Percentiles rank a stretch among this genome's conserved stretches.
phyloP scores from a whole-genome alignment of 768 basidiomycete genomes.

The Boletus fagicola region DNA sequence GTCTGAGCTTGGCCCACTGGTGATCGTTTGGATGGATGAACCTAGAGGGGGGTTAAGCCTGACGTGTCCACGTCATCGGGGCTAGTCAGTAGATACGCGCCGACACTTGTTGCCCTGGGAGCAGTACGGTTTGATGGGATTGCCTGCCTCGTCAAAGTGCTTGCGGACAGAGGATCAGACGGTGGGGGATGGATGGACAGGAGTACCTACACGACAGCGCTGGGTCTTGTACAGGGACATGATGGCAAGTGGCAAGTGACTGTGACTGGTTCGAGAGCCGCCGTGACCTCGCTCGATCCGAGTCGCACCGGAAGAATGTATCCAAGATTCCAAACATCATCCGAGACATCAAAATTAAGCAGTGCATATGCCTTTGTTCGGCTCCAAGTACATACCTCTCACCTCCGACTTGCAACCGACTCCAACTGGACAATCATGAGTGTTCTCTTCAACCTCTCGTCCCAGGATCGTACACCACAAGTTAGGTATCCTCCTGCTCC shows the following conservation, averaged over 20 bases:
- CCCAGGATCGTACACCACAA: conserved; percentile 14
- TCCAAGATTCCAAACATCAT: too few species aligned
- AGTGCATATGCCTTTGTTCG: neutral
- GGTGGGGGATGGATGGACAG: conserved; percentile 5
- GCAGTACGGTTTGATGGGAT: conserved; percentile 42
- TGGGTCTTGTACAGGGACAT: conserved; percentile 44
- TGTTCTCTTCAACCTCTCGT: conserved; percentile 15
- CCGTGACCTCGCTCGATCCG: conserved; percentile 16
- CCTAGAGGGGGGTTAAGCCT: conserved; percentile 25
- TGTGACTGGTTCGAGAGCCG: conserved; percentile 6
- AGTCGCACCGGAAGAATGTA: too few species aligned
- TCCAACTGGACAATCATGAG: conserved; percentile 15
- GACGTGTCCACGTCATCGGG: conserved; percentile 5
- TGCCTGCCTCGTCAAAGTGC: conserved; percentile 50
- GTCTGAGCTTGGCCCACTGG: conserved; percentile 37
- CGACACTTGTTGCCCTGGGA: conserved; percentile 49
- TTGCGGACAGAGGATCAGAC: conserved; percentile 27
- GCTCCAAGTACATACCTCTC: neutral
- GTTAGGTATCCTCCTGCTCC: conserved; percentile 23
- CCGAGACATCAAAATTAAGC: conserved; percentile 8
- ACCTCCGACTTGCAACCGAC: neutral
- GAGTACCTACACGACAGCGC: conserved; percentile 44
- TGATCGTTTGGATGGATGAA: conserved; percentile 52
- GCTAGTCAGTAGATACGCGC: conserved; percentile 32
- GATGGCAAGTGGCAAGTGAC: conserved; percentile 17